phyloP scores from a whole-genome alignment of 179 eudicot species.

The Camellia oleifera region DNA sequence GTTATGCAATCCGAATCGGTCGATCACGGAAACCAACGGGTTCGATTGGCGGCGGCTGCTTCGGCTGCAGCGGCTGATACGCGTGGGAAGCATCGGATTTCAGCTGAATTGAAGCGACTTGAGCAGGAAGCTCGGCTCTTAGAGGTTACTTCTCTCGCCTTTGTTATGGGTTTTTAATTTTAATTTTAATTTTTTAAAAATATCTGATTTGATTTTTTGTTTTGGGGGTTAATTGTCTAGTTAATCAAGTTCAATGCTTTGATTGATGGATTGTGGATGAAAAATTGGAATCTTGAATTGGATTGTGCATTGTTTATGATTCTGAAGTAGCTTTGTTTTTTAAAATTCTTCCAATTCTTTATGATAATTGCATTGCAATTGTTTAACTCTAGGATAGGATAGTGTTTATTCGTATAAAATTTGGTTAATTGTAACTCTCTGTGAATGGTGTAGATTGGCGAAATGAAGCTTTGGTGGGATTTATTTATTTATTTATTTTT shows the following conservation, averaged over 20 bases:
- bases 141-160: constrained; percentile 38
- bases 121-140: constrained; percentile 68
- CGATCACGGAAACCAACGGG: constrained; percentile 31
- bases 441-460: neutral
- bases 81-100: constrained; percentile 70
- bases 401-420: neutral
- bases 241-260: constrained; percentile 10
- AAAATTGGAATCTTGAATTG: constrained; percentile 12
- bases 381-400: neutral
- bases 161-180: constrained; percentile 4
- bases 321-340: neutral
- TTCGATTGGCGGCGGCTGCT: constrained; percentile 22
- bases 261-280: constrained; percentile 10
- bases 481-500: neutral
- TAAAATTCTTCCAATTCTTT: neutral
- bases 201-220: neutral
- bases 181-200: neutral
- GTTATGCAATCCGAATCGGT: constrained; percentile 32
- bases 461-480: neutral
- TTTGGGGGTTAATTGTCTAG: neutral
- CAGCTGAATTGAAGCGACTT: constrained; percentile 66
- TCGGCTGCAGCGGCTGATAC: constrained; percentile 32
- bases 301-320: neutral
- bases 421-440: neutral
- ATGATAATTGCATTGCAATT: neutral